Evolutionary conservation across 2,329 filamentous ascomycete genomes (phyloP).

Genomic region (Alternaria burnsii): DNA sequence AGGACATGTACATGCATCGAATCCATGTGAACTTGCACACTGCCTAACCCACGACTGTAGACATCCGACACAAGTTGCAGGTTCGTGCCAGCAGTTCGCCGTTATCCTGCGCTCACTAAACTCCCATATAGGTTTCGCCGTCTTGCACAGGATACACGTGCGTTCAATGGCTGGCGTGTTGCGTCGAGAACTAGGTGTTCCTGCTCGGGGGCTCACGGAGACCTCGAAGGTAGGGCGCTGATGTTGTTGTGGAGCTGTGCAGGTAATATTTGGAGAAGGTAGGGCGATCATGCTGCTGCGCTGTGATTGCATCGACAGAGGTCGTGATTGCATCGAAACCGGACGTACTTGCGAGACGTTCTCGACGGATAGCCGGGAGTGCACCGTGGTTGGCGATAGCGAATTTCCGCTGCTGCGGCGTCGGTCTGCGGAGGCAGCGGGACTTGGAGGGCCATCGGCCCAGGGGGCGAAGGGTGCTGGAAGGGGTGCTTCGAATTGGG

Average conservation of each 20-base stretch:
- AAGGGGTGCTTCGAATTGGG: conserved; percentile 19
- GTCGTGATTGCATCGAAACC: conserved; percentile 20
- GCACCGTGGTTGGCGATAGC: conserved; percentile 17
- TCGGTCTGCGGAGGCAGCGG: conserved; percentile 23
- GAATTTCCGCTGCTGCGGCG: conserved; percentile 25
- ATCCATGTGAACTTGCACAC: conserved; percentile 27
- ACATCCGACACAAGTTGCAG: conserved; percentile 39
- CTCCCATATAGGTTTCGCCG: conserved; percentile 24
- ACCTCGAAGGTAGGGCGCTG: conserved; percentile 4
- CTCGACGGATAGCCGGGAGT: conserved; percentile 16
- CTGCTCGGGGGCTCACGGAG: conserved; percentile 14
- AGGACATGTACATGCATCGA: conserved; percentile 36
- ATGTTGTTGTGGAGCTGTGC: conserved; percentile 15
- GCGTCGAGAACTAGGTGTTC: conserved; percentile 19
- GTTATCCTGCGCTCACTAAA: conserved; percentile 37
- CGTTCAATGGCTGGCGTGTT: conserved; percentile 29
- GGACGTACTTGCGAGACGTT: conserved; percentile 21
- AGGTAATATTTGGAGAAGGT: conserved; percentile 10
- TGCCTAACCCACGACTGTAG: conserved; percentile 37
- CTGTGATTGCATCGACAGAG: conserved; percentile 27
- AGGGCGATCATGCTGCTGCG: conserved; percentile 8
- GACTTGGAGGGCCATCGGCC: conserved; percentile 31
- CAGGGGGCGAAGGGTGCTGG: conserved; percentile 37
- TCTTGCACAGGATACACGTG: conserved; percentile 42
- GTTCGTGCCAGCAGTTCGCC: conserved; percentile 39